Percentiles rank a stretch among this genome's conserved stretches.
phyloP scores from a whole-genome alignment of 2,329 filamentous ascomycete species.

The Cercospora zeae-maydis region DNA sequence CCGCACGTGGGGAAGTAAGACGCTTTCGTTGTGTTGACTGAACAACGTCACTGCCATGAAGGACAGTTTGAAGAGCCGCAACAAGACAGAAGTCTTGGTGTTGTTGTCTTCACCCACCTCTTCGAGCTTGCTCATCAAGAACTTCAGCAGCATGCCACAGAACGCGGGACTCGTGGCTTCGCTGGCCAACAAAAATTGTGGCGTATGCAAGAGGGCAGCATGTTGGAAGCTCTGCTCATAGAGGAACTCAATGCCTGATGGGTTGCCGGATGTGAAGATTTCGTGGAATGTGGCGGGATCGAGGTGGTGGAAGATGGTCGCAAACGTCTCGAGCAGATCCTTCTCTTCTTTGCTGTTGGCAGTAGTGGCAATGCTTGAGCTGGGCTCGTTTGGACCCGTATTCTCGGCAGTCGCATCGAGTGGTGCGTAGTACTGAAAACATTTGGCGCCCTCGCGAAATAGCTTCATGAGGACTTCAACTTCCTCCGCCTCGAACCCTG shows the following conservation, averaged over 20 bases:
- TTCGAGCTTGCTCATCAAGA: slow-evolving; percentile 93
- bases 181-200: slow-evolving; percentile 97
- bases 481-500: slow-evolving; percentile 95
- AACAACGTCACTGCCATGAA: slow-evolving; percentile 99
- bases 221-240: slow-evolving; percentile 99
- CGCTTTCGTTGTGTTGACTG: slow-evolving; percentile 88
- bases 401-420: slow-evolving; percentile 72
- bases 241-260: slow-evolving; percentile 81
- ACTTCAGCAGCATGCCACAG: slow-evolving; percentile 95
- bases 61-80: slow-evolving; percentile 93
- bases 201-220: slow-evolving; percentile 86
- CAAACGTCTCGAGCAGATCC: slow-evolving; percentile 93
- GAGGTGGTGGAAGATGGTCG: slow-evolving; percentile 96
- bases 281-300: slow-evolving; percentile 98
- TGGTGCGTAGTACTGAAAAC: slow-evolving; percentile 94
- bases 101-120: slow-evolving; percentile 91
- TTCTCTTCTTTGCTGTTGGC: slow-evolving; percentile 89
- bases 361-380: slow-evolving; percentile 66
- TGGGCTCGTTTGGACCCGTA: slow-evolving; percentile 71
- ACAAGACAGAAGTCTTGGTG: slow-evolving; percentile 84
- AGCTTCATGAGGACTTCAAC: slow-evolving; percentile 94
- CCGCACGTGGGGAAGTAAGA: slow-evolving; percentile 90
- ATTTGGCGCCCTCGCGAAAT: slow-evolving; percentile 91
- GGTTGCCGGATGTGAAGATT: slow-evolving; percentile 60
- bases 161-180: slow-evolving; percentile 97